Conservation (phyloP, 2,329 filamentous ascomycete species). For the Aureobasidium sp. region DNA sequence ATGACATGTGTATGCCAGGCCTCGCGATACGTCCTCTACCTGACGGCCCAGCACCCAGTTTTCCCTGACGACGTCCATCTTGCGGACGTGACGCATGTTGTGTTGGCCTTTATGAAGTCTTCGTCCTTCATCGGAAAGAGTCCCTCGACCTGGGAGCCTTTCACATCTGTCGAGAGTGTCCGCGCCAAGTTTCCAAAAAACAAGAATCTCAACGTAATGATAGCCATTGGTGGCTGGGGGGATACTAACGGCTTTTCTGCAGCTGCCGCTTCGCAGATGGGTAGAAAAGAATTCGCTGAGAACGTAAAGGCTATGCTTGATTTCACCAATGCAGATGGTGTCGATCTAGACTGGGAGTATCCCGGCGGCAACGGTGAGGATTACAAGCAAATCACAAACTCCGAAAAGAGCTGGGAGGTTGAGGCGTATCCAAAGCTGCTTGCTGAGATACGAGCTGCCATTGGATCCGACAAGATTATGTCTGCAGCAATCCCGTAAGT, state of each 20-base stretch:
- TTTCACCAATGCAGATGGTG: conserved; percentile 53
- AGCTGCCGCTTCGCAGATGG: conserved; percentile 44
- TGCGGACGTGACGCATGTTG: conserved; percentile 46
- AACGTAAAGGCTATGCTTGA: conserved; percentile 57
- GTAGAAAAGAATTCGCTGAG: conserved; percentile 50
- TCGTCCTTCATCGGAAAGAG: conserved; percentile 41
- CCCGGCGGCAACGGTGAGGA: conserved; percentile 58
- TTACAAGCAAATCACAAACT: conserved; percentile 55
- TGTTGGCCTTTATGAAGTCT: conserved; percentile 50
- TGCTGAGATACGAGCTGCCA: conserved; percentile 45
- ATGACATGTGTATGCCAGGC: neutral
- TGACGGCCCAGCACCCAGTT: conserved; percentile 23
- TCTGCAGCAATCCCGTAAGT: conserved; percentile 54
- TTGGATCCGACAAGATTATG: conserved; percentile 51
- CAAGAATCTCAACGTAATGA: conserved; percentile 51
- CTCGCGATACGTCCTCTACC: conserved; percentile 7
- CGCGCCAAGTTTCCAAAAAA: conserved; percentile 48
- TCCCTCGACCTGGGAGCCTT: conserved; percentile 39
- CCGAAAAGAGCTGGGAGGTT: conserved; percentile 50
- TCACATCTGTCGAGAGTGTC: conserved; percentile 41
- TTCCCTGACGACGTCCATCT: conserved; percentile 26
- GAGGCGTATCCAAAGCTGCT: conserved; percentile 54
- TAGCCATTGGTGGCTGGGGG: conserved; percentile 70
- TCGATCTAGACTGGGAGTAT: conserved; percentile 62
- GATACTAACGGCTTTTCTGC: conserved; percentile 54